These are phyloP conservation scores for Gymnopilus junonius DNA, from an alignment of 768 basidiomycete species.

Conservation along the genomic window DNA sequence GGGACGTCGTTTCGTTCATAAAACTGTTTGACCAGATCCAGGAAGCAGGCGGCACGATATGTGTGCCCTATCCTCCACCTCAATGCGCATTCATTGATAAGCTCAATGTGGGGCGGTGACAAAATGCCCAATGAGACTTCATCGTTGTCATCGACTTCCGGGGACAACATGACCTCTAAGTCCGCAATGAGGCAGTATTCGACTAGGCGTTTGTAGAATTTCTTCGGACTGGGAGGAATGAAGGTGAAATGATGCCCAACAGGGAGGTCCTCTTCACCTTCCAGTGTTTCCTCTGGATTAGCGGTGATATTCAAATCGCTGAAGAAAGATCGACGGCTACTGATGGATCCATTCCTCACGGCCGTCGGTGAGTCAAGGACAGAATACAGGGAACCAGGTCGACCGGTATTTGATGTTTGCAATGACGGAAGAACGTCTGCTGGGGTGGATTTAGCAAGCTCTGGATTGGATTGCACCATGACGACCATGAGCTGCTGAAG, in stretches of 20 bases:
- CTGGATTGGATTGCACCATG: conserved; percentile 86
- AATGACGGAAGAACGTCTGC: conserved; percentile 52
- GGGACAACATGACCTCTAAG: conserved; percentile 86
- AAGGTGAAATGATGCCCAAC: conserved; percentile 84
- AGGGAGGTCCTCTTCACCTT: conserved; percentile 66
- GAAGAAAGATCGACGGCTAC: conserved; percentile 69
- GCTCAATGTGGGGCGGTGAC: conserved; percentile 74
- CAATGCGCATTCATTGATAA: conserved; percentile 86
- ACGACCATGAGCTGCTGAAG: conserved; percentile 88
- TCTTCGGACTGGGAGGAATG: conserved; percentile 87
- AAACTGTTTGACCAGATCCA: conserved; percentile 84
- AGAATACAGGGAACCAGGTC: conserved; percentile 64
- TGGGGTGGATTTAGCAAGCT: conserved; percentile 79
- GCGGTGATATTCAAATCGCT: conserved; percentile 36
- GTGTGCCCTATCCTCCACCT: conserved; percentile 88
- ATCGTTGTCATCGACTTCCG: conserved; percentile 91
- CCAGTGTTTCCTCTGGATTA: conserved; percentile 37
- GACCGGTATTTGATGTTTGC: conserved; percentile 48
- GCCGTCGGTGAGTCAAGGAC: conserved; percentile 36
- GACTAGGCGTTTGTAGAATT: conserved; percentile 83
- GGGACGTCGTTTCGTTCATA: conserved; percentile 92
- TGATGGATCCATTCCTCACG: conserved; percentile 64
- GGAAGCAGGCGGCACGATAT: conserved; percentile 78
- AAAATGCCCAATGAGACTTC: conserved; percentile 95
- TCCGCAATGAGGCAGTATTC: conserved; percentile 84